phyloP scores from a whole-genome alignment of 1,284 basidiomycete genomes.

The Cryptococcus amylolentus region DNA sequence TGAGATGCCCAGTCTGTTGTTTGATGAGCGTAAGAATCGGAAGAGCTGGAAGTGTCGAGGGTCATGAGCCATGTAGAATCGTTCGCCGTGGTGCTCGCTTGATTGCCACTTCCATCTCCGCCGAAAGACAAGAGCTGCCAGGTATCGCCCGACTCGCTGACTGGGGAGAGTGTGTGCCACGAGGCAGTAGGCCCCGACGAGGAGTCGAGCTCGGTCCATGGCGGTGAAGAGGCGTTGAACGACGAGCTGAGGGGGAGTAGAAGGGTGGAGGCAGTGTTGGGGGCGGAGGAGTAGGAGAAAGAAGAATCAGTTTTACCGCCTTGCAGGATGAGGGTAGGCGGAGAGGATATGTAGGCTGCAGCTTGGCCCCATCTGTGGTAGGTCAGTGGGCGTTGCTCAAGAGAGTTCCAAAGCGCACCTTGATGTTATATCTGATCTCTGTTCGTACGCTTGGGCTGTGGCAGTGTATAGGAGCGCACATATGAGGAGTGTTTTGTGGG shows the following conservation, averaged over 20 bases:
- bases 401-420: not conserved
- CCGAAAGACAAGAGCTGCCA: conserved; percentile 62
- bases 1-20: conserved; percentile 60
- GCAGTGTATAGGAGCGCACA: not conserved
- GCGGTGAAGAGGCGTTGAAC: conserved; percentile 61
- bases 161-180: conserved; percentile 74
- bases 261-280: conserved; percentile 66
- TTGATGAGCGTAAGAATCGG: conserved; percentile 45
- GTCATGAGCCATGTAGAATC: conserved; percentile 63
- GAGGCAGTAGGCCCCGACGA: conserved; percentile 61
- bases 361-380: conserved; percentile 74
- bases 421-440: not conserved
- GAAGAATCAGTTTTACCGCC: conserved; percentile 74
- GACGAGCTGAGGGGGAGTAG: conserved; percentile 61
- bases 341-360: conserved; percentile 56
- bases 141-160: conserved; percentile 49
- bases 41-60: conserved; percentile 24
- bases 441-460: not conserved
- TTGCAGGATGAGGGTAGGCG: conserved; percentile 63
- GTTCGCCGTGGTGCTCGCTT: conserved; percentile 55
- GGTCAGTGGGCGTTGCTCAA: not conserved
- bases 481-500: not conserved
- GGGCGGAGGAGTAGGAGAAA: conserved; percentile 69
- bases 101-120: conserved; percentile 63
- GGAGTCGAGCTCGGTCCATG: conserved; percentile 57